Conservation (phyloP, 2,329 filamentous ascomycete genomes). For the Metarhizium robertsii region DNA sequence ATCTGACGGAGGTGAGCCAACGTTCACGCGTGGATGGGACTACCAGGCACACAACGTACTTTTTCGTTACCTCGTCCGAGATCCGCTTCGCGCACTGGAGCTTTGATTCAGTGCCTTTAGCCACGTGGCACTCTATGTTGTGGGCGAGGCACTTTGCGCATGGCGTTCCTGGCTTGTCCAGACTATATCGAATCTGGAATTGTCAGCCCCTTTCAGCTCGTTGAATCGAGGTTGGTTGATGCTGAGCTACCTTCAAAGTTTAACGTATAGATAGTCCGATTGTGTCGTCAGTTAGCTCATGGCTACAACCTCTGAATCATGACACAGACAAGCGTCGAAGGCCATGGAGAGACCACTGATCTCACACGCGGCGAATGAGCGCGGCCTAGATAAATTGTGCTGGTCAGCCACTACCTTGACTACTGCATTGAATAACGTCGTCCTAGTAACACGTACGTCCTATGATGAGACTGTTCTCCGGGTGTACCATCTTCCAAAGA, state of each 20-base stretch:
- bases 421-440: too few species aligned
- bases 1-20: neutral
- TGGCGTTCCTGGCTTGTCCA: slow-evolving; percentile 86
- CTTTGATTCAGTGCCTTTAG: slow-evolving; percentile 56
- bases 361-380: neutral
- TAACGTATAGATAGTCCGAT: too few species aligned
- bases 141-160: slow-evolving; percentile 99
- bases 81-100: slow-evolving; percentile 45
- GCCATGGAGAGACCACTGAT: neutral
- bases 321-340: neutral
- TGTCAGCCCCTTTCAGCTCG: neutral
- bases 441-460: too few species aligned
- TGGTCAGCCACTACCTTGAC: neutral
- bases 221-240: neutral
- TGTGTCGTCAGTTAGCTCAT: neutral
- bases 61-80: slow-evolving; percentile 42
- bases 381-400: neutral
- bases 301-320: neutral
- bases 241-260: neutral
- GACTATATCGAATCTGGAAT: slow-evolving; percentile 85
- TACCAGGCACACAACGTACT: neutral
- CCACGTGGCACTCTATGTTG: slow-evolving; percentile 95
- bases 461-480: too few species aligned
- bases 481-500: too few species aligned
- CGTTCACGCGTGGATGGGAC: neutral